A percentile compares a stretch with the other conserved stretches of the same genome.
These are phyloP conservation scores for Luffa acutangula DNA, from an alignment of 306 rosid species.

Conservation along the genomic window DNA sequence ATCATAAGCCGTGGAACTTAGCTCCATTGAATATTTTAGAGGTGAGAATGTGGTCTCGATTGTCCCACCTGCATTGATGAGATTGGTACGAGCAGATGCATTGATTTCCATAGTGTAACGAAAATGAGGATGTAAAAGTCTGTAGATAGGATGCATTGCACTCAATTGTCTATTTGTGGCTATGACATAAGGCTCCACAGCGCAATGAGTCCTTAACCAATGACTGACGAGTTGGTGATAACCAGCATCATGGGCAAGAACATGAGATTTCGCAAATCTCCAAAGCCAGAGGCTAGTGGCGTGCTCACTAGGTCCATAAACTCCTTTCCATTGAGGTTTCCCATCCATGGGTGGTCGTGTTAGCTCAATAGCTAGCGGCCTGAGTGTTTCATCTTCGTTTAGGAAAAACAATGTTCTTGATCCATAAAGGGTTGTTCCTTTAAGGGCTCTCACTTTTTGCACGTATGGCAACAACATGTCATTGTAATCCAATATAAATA, in stretches of 20 bases:
- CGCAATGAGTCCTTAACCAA: conserved; percentile 78
- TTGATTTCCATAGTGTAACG: conserved; percentile 87
- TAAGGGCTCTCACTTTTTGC: conserved; percentile 31
- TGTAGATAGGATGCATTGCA: conserved; percentile 71
- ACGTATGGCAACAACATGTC: conserved; percentile 62
- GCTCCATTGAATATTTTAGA: conserved; percentile 25
- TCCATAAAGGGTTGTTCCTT: conserved; percentile 66
- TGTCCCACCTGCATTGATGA: conserved; percentile 46
- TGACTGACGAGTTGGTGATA: conserved; percentile 73
- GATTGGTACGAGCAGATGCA: conserved; percentile 51
- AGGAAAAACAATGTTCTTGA: conserved; percentile 66
- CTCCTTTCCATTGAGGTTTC: conserved; percentile 63
- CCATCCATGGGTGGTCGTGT: conserved; percentile 55
- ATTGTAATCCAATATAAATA: conserved; percentile 69
- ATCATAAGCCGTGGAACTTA: conserved; percentile 51
- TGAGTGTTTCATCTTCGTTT: conserved; percentile 30
- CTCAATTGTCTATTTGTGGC: conserved; percentile 77
- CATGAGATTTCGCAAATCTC: conserved; percentile 81
- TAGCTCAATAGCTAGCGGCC: conserved; percentile 62
- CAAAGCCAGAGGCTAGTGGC: conserved; percentile 80
- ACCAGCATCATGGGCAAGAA: conserved; percentile 74
- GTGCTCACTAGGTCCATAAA: conserved; percentile 33
- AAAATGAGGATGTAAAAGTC: conserved; percentile 67
- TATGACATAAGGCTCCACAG: conserved; percentile 57
- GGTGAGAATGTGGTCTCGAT: conserved; percentile 52